phyloP scores from a whole-genome alignment of 2,329 filamentous ascomycete species.

The Stemphylium beticola region DNA sequence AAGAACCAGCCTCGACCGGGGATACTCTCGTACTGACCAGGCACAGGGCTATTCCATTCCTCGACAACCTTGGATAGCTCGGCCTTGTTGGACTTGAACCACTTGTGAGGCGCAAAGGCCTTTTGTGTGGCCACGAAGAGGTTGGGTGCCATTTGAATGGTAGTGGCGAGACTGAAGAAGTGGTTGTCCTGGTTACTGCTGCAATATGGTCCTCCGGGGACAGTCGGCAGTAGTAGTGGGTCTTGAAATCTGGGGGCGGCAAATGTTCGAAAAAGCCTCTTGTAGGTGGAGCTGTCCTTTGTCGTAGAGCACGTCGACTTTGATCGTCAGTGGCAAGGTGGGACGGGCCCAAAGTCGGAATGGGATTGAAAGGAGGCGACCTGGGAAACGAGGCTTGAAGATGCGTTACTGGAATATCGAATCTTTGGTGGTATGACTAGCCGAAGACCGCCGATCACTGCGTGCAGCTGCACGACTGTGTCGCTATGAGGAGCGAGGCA shows the following conservation, averaged over 20 bases:
- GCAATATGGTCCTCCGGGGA: slow-evolving; percentile 14
- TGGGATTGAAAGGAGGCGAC: slow-evolving; percentile 18
- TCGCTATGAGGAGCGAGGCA: slow-evolving; percentile 25
- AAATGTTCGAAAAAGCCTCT: slow-evolving; percentile 1
- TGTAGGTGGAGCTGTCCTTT: background rate
- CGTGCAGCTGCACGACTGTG: slow-evolving; percentile 39
- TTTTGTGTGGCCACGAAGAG: slow-evolving; percentile 58
- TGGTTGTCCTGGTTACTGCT: slow-evolving; percentile 3
- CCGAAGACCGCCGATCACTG: slow-evolving; percentile 30
- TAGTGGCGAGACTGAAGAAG: slow-evolving; percentile 3
- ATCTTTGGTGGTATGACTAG: slow-evolving; percentile 20
- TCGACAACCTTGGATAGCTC: slow-evolving; percentile 53
- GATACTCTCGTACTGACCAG: slow-evolving; percentile 58
- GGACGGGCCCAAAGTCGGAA: background rate
- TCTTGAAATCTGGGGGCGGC: slow-evolving; percentile 8
- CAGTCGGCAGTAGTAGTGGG: slow-evolving; percentile 10
- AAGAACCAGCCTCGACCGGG: slow-evolving; percentile 59
- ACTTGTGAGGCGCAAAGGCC: slow-evolving; percentile 57
- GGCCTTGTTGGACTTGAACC: slow-evolving; percentile 53
- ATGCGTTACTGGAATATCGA: slow-evolving; percentile 14
- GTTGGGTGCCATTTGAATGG: slow-evolving; percentile 56
- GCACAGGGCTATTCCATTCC: slow-evolving; percentile 56
- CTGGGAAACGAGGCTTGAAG: slow-evolving; percentile 13
- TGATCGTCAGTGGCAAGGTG: background rate
- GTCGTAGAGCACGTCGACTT: slow-evolving; percentile 1